Evolutionary conservation across 805 yeast species (phyloP), one percentile per base, ranked within the genome.

Genomic region (Candida suzukii): DNA sequence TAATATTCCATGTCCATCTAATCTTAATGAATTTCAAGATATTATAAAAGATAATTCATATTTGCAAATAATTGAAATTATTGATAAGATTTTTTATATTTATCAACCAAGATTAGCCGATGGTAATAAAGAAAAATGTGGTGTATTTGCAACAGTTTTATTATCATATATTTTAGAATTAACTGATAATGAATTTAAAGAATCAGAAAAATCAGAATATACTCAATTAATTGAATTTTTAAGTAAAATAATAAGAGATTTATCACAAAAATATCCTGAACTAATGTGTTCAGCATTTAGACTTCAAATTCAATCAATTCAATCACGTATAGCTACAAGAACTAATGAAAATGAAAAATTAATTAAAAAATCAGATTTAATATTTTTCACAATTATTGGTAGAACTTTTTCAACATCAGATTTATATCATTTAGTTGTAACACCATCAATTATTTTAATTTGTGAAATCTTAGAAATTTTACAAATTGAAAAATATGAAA

Each of bases 331-430:
- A 22, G 64, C 65, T 40, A 54, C 46, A 0, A 45, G 63, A 38
- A 52, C 54, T 13, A 51, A 53, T 9, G 50, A 56, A 26, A 17
- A 26, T 17, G 35, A 38, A 14, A 22, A 39, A 3, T 69, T 66
- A 44, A 70, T 73, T 25, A 61, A 57, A 34, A 50, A 63, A 14
- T 64, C 75, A 1, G 95, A 88, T 55, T 61, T 88, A 44, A 61
- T 86, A 6, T 75, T 83, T 45, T 85, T 82, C 53, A 69, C 79
- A 0, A 52, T 88, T 5, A 70, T 90, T 43, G 97, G 97, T 7
- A 68, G 73, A 41, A 57, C 88, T 4, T 93, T 84, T 56, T 90
- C 99, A 0, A 88, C 97, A 1, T 93, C 99, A 0, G 99, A 93
- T 67, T 90, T 88, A 57, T 91, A 85, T 63, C 99, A 93, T 67